A percentile compares a stretch with the other conserved stretches of the same genome.
Conservation (phyloP, 768 basidiomycete genomes). For the Auriscalpium vulgare region DNA sequence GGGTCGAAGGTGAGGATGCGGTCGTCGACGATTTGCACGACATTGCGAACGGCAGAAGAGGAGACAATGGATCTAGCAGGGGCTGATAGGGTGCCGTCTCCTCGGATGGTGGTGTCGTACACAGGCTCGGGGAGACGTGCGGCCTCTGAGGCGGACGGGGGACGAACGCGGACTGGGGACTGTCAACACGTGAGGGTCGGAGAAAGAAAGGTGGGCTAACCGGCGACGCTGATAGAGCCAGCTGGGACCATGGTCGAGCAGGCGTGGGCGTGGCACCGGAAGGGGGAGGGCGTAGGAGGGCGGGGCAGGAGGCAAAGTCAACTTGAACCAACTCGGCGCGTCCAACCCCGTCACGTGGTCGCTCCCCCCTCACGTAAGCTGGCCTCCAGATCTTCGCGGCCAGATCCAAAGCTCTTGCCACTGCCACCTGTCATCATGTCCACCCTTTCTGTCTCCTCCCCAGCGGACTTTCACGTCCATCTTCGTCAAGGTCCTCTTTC, state of each 20-base stretch:
- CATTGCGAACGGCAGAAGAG: conserved; percentile 57
- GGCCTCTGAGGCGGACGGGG: conserved; percentile 79
- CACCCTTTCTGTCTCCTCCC: conserved; percentile 46
- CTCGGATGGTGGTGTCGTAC: conserved; percentile 63
- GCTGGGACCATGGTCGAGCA: conserved; percentile 59
- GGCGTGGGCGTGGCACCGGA: not conserved
- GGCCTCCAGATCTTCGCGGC: too few species aligned
- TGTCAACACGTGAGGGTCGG: not conserved
- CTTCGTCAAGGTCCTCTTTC: conserved; percentile 83
- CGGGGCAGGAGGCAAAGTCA: not conserved
- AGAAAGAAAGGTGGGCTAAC: conserved; percentile 29
- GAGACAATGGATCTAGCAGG: conserved; percentile 44
- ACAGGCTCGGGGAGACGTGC: conserved; percentile 72
- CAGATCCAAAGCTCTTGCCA: too few species aligned
- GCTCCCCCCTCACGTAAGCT: conserved; percentile 4
- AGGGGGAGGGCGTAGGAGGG: conserved; percentile 1
- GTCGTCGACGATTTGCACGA: conserved; percentile 89
- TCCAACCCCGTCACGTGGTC: conserved; percentile 16
- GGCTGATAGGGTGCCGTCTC: conserved; percentile 81
- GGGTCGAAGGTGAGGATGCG: conserved; percentile 95
- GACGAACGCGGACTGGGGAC: conserved; percentile 77
- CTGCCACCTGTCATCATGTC: conserved; percentile 17
- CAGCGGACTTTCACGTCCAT: conserved; percentile 95
- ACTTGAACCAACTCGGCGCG: conserved; percentile 6
- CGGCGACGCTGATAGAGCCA: conserved; percentile 84